phyloP scores from a whole-genome alignment of 495 filamentous ascomycete species.

The Penicillium subrubescens region DNA sequence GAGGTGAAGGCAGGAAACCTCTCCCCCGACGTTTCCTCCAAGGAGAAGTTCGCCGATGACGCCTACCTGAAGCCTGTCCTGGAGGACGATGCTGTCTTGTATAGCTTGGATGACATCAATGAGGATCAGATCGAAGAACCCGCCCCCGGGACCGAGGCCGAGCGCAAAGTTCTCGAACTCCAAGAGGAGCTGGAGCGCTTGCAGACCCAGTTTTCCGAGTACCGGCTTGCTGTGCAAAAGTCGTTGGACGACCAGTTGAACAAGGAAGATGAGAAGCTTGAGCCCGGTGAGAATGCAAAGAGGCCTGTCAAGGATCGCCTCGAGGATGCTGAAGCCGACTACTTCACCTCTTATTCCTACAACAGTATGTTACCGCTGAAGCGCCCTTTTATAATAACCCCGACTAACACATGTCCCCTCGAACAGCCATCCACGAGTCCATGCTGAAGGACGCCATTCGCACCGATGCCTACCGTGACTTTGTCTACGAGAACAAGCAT shows the following conservation, averaged over 20 bases:
- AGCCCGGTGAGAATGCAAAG: slow-evolving; percentile 19
- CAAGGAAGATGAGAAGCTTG: slow-evolving; percentile 44
- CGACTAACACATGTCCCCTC: slow-evolving; percentile 14
- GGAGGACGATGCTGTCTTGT: slow-evolving; percentile 87
- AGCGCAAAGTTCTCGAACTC: slow-evolving; percentile 64
- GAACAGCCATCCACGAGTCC: slow-evolving; percentile 79
- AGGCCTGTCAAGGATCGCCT: slow-evolving; percentile 26
- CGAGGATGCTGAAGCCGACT: slow-evolving; percentile 57
- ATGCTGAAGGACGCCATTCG: slow-evolving; percentile 81
- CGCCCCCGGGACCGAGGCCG: slow-evolving; percentile 37
- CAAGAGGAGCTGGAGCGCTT: slow-evolving; percentile 68
- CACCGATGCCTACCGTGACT: slow-evolving; percentile 70
- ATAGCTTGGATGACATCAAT: slow-evolving; percentile 76
- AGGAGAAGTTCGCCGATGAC: slow-evolving; percentile 68
- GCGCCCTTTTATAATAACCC: neutral
- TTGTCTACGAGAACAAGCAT: slow-evolving; percentile 81
- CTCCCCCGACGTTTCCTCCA: slow-evolving; percentile 57
- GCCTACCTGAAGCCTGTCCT: slow-evolving; percentile 77
- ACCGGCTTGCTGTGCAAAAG: slow-evolving; percentile 66
- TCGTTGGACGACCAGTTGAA: slow-evolving; percentile 73
- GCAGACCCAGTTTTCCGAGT: slow-evolving; percentile 69
- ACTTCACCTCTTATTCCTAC: slow-evolving; percentile 81
- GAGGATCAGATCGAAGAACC: slow-evolving; percentile 35
- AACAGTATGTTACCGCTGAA: slow-evolving; percentile 54
- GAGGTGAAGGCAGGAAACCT: slow-evolving; percentile 54